These are phyloP conservation scores for Yamadazyma oceani DNA, from an alignment of 1,139 yeast species.

Conservation along the genomic window DNA sequence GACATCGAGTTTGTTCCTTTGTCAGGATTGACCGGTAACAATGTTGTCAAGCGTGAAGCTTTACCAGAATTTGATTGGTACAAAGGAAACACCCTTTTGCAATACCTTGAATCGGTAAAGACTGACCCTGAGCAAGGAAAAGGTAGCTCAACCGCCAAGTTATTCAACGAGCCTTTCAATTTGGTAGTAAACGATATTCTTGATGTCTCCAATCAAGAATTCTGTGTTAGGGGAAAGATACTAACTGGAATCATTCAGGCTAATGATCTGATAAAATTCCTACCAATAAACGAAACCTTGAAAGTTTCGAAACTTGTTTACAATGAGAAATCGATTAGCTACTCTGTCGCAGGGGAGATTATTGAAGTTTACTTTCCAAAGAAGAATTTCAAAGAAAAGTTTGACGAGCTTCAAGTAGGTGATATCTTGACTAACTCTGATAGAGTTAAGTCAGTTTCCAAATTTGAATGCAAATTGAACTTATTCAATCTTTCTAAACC, in stretches of 20 bases:
- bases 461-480: constrained; percentile 56
- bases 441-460: constrained; percentile 46
- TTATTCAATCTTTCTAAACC: constrained; percentile 77
- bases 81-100: constrained; percentile 62
- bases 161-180: constrained; percentile 41
- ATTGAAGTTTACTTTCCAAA: constrained; percentile 57
- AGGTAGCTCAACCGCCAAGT: constrained; percentile 21
- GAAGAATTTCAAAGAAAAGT: constrained; percentile 42
- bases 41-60: constrained; percentile 54
- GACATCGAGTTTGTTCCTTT: constrained; percentile 75
- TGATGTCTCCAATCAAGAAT: constrained; percentile 29
- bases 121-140: neutral
- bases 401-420: constrained; percentile 58
- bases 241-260: constrained; percentile 74
- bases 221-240: constrained; percentile 67
- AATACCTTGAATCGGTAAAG: constrained; percentile 46
- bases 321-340: constrained; percentile 26
- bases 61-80: constrained; percentile 52
- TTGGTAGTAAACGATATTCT: constrained; percentile 52
- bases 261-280: constrained; percentile 66
- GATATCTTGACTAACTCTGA: constrained; percentile 57
- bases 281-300: constrained; percentile 49
- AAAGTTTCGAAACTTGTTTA: constrained; percentile 34
- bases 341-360: constrained; percentile 72
- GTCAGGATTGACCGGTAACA: constrained; percentile 82